Base-by-base conservation (phyloP, 225 moss, liverwort and hornwort species). In the Climacium dendroides region DNA sequence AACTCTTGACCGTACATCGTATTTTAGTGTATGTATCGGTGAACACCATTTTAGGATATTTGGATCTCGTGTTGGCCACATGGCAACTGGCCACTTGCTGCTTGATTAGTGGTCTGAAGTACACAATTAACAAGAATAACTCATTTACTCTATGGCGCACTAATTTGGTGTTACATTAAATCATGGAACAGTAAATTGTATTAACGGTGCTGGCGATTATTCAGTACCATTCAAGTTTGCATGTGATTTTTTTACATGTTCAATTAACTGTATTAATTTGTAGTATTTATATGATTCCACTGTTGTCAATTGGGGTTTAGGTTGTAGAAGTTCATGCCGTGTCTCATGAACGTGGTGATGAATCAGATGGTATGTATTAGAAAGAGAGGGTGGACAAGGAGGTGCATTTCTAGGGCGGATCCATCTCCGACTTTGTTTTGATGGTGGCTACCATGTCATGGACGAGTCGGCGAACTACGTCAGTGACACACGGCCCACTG, bases 381-480 rank as follows among this genome's bases (percentile, higher is more conserved):
- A 96, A 80, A 95, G 93, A 79, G 93, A 91, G 30, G 89, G 92
- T 54, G 95, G 93, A 25, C 89, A 92, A 62, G 91, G 89, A 30
- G 94, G 88, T 15, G 81, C 94, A 11, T 88, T 93, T n/a, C 85
- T 93, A 11, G 97, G 98, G 20, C 97, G 98, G 4, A 89, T 98
- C 50, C 98, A 98, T 53, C 84, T 98, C 22, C 87, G 96, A 13
- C 86, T 97, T 24, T 96, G 93, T n/a, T 96, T 98, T 22, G 98
- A 98, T 63, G 98, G 98, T 32, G 98, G 98, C 15, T 98, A 98
- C 57, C 98, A 98, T 85, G 98, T 98, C 13, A 91, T 97, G 91
- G 98, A 98, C 53, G 98, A 98, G 86, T 93, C 97, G 15, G 71
- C 96, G 10, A 96, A 97, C 89, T 95, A 94, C 87, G 90, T 88